Percentiles rank a stretch among this genome's conserved stretches.
Evolutionary conservation across 306 rosid genomes (phyloP).

Genomic region (Pyrus pyrifolia): DNA sequence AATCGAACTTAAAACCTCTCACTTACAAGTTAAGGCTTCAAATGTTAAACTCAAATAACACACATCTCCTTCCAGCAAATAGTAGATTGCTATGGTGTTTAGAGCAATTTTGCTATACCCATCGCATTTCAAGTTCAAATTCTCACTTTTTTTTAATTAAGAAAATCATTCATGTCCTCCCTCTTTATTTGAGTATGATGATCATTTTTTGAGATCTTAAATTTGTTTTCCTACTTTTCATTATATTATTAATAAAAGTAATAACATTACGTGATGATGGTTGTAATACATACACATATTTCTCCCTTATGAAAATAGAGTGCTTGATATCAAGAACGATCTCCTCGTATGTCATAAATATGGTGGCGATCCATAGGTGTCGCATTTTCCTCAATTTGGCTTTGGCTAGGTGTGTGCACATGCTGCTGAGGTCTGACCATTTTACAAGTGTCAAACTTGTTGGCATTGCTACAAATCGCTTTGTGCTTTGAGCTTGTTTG

Average conservation of each 20-base stretch:
- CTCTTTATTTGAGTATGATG: background rate
- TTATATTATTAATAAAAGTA: too few species aligned
- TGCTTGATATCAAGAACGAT: background rate
- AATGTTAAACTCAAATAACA: background rate
- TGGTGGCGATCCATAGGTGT: background rate
- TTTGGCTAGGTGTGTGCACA: background rate
- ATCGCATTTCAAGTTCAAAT: too few species aligned
- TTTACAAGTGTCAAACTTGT: background rate
- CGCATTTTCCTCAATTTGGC: background rate
- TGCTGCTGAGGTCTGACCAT: slow-evolving; percentile 2
- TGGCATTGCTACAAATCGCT: background rate
- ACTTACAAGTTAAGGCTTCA: too few species aligned
- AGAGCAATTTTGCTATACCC: background rate
- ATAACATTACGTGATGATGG: too few species aligned
- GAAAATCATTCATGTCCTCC: background rate
- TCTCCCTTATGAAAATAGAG: background rate
- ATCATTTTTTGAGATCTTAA: background rate
- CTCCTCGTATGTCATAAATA: background rate
- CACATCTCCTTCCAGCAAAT: background rate
- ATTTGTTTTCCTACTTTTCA: too few species aligned
- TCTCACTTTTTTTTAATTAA: background rate
- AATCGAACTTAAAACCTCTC: too few species aligned
- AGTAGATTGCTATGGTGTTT: background rate
- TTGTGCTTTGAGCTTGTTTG: background rate
- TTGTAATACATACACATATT: background rate